phyloP scores from a whole-genome alignment of 1,139 yeast species.

The Yamadazyma friedrichii region DNA sequence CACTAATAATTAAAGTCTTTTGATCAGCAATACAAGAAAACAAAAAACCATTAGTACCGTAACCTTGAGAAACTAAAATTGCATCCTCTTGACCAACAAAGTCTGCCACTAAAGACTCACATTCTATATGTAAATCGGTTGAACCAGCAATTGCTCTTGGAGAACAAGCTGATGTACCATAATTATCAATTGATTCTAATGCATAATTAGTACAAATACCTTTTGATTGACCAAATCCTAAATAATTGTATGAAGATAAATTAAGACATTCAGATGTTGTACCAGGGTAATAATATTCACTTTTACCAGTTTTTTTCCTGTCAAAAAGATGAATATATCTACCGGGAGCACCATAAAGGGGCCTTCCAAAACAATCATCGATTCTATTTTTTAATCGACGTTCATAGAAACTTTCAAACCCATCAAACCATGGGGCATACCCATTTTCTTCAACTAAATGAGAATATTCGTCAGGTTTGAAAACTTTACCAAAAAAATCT shows the following conservation, averaged over 20 bases:
- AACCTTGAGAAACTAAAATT: constrained; percentile 87
- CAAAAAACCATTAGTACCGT: constrained; percentile 92
- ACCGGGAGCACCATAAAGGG: constrained; percentile 97
- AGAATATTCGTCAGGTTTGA: constrained; percentile 61
- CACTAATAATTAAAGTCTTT: constrained; percentile 87
- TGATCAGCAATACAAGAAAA: constrained; percentile 83
- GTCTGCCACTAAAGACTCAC: constrained; percentile 77
- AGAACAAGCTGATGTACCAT: constrained; percentile 80
- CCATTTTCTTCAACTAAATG: constrained; percentile 82
- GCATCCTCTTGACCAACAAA: constrained; percentile 93
- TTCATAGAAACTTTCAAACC: constrained; percentile 89
- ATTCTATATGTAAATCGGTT: constrained; percentile 66
- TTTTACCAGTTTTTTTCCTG: constrained; percentile 63
- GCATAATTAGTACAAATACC: constrained; percentile 90
- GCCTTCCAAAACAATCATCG: constrained; percentile 94
- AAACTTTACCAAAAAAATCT: constrained; percentile 80
- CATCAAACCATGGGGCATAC: constrained; percentile 93
- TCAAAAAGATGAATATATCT: constrained; percentile 80
- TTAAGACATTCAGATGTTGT: constrained; percentile 75
- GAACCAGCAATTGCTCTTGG: constrained; percentile 77
- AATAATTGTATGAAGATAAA: constrained; percentile 85
- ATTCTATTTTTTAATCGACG: constrained; percentile 88
- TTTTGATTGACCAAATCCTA: constrained; percentile 94
- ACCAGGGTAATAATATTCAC: constrained; percentile 71
- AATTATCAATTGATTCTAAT: constrained; percentile 55